Percentiles rank a stretch among this genome's conserved stretches.
These are phyloP conservation scores for Floccularia luteovirens DNA, from an alignment of 768 basidiomycete genomes.

Conservation along the genomic window DNA sequence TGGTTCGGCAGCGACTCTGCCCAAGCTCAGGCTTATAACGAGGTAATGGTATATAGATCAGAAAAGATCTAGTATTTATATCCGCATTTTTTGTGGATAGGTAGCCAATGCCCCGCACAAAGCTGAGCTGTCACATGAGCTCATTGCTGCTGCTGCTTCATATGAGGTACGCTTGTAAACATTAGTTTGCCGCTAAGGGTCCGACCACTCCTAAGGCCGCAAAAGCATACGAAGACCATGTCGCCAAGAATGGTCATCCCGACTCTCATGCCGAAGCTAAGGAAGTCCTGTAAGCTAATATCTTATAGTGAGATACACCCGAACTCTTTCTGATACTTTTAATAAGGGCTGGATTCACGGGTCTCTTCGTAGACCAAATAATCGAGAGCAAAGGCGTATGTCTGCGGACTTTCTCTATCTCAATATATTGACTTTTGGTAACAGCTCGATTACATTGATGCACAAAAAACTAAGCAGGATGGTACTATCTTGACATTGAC, in stretches of 20 bases:
- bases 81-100: conserved; percentile 19
- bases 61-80: not conserved
- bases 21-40: conserved; percentile 30
- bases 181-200: not conserved
- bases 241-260: conserved; percentile 37
- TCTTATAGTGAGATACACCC: not conserved
- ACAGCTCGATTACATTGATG: conserved; percentile 15
- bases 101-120: conserved; percentile 45
- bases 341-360: conserved; percentile 41
- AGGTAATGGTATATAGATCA: conserved; percentile 17
- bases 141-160: conserved; percentile 60
- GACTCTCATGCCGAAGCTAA: conserved; percentile 48
- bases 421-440: not conserved
- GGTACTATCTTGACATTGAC: too few relatives aligned
- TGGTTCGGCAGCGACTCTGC: conserved; percentile 33
- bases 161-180: conserved; percentile 37
- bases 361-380: conserved; percentile 42
- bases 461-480: conserved; percentile 13
- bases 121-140: conserved; percentile 54
- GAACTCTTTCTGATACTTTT: not conserved
- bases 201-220: conserved; percentile 32
- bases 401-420: not conserved
- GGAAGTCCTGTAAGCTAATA: conserved; percentile 33
- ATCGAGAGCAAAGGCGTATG: conserved; percentile 48
- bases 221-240: conserved; percentile 56